Base-by-base conservation (phyloP, 345 rosid species). In the Eutrema heterophyllum region DNA sequence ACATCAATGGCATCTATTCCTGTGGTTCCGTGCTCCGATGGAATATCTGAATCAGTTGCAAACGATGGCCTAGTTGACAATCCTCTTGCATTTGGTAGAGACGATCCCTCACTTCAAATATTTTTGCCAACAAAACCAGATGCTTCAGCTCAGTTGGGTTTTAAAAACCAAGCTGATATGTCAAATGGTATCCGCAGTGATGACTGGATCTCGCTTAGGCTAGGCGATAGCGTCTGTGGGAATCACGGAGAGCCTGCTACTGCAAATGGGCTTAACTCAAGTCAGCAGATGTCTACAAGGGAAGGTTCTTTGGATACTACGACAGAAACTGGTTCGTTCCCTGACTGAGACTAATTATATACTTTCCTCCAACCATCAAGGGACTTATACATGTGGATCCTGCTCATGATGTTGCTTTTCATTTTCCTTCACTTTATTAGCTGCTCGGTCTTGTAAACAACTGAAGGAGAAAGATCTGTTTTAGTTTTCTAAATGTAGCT, bases 131-230 rank as follows among this genome's bases (percentile, higher is more conserved):
- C 94, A 4, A 80, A 82, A 79, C 89, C 92, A 50, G 87, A 78
- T 81, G 84, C 85, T 54, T 75, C 97, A 55, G 72, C 75, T 67
- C 96, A 84, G 67, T 54, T 89, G 15, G 80, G 86, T 82, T 18
- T 79, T 78, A 83, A 91, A 76, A 87, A 84, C 78, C 89, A 83
- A 75, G 86, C 81, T 79, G 92, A 87, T 67, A 60, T 79, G 72
- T 84, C 97, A 24, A 92, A 92, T 74, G 89, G 97, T 73, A 73
- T 86, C 62, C 86, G 82, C 12, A 79, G 79, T 62, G 98, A 92
- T 46, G 99, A 90, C 78, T 95, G 96, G 96, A 87, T 92, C 55
- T 95, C 98, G 59, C 96, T 95, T 67, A 87, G 92, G 60, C 92
- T 95, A 61, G 98, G 99, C 33, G 99, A 85, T 75, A 83, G 88